Percentiles rank a stretch among this genome's conserved stretches.
These are phyloP conservation scores for Ophiostoma quercus DNA, from an alignment of 2,329 filamentous ascomycete species.

Conservation along the genomic window DNA sequence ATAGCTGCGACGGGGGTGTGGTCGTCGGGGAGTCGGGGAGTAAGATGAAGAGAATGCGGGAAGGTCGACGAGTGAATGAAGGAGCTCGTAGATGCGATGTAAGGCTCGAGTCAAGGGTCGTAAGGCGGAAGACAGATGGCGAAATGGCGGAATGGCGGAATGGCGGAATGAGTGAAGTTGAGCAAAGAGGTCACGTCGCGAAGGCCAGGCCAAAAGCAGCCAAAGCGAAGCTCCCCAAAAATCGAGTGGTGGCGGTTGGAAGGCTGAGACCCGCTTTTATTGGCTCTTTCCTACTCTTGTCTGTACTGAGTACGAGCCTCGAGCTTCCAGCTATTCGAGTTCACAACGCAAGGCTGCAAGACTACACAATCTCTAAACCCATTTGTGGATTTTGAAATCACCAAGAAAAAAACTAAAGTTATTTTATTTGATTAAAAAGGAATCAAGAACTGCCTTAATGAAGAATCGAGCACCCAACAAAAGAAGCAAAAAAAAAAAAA, in stretches of 20 bases:
- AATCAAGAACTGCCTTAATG: too few relatives aligned
- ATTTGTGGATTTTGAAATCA: too few relatives aligned
- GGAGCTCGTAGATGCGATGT: not conserved
- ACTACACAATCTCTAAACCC: too few relatives aligned
- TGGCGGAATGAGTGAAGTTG: not conserved
- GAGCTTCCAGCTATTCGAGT: too few relatives aligned
- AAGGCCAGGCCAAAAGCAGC: slow-evolving; percentile 8
- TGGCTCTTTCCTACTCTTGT: not conserved
- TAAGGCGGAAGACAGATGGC: not conserved
- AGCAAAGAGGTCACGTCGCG: not conserved
- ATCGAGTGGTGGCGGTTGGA: not conserved
- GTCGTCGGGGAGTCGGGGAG: not conserved
- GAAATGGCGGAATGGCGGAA: not conserved
- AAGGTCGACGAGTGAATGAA: not conserved
- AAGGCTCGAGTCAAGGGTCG: not conserved
- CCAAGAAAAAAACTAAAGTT: too few relatives aligned
- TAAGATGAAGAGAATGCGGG: not conserved
- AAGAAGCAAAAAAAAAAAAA: too few relatives aligned
- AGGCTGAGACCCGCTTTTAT: slow-evolving; percentile 5
- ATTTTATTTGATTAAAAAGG: too few relatives aligned
- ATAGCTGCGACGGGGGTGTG: slow-evolving; percentile 33
- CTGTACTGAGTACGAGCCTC: too few relatives aligned
- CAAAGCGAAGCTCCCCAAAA: slow-evolving; percentile 11
- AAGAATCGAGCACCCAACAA: too few relatives aligned
- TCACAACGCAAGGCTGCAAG: too few relatives aligned